Evolutionary conservation across 2,329 filamentous ascomycete genomes (phyloP).

Genomic region (Ceratocystis smalleyi): DNA sequence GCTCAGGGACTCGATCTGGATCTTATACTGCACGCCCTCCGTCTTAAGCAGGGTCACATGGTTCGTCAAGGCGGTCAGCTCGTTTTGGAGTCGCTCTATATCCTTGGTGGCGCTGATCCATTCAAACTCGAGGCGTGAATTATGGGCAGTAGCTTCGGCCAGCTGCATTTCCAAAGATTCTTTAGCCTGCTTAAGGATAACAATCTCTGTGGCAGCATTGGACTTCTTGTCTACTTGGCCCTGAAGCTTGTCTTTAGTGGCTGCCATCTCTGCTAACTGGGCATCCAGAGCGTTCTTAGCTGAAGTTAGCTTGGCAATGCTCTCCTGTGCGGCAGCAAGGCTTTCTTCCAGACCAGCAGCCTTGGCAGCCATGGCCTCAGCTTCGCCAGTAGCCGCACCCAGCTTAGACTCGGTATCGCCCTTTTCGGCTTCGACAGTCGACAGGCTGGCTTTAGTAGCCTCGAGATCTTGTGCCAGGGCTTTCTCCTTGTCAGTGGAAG

Average conservation of each 20-base stretch:
- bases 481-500: constrained; percentile 6
- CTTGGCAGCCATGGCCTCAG: constrained; percentile 7
- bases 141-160: neutral
- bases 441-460: neutral
- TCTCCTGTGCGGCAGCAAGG: constrained; percentile 3
- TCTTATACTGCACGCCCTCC: constrained; percentile 15
- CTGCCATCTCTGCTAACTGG: constrained; percentile 1
- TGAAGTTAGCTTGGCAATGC: constrained; percentile 6
- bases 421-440: constrained; percentile 7
- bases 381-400: constrained; percentile 1
- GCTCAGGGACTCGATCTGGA: constrained; percentile 14
- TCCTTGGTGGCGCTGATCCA: constrained; percentile 11
- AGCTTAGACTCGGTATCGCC: constrained; percentile 5
- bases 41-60: constrained; percentile 10
- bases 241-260: constrained; percentile 3
- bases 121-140: constrained; percentile 7
- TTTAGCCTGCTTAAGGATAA: constrained; percentile 11
- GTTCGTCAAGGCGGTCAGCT: constrained; percentile 10
- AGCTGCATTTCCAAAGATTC: constrained; percentile 10
- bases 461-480: constrained; percentile 8
- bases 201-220: constrained; percentile 8
- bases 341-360: constrained; percentile 9
- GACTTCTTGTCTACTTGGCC: constrained; percentile 6
- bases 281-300: constrained; percentile 6
- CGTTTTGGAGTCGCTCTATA: constrained; percentile 2